A percentile compares a stretch with the other conserved stretches of the same genome.
Conservation (phyloP, 2,329 filamentous ascomycete species). For the Exophiala spinifera region DNA sequence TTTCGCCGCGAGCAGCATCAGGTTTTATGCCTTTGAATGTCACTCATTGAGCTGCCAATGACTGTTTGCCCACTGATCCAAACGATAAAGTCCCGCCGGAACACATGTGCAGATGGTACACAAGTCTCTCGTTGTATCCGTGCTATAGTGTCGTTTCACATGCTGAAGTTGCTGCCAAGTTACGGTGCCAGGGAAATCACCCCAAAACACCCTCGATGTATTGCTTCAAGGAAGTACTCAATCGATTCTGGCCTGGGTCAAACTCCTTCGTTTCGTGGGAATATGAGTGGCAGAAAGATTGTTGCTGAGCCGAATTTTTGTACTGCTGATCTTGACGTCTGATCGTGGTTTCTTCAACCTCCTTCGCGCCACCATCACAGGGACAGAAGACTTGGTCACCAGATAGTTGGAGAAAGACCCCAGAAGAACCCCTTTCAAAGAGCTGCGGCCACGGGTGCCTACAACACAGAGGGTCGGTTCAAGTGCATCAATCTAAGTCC, state of each 20-base stretch:
- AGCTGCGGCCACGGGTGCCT: constrained; percentile 84
- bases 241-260: constrained; percentile 29
- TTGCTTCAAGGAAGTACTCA: background rate
- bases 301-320: constrained; percentile 71
- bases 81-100: no score
- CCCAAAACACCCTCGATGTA: background rate
- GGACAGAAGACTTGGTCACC: constrained; percentile 92
- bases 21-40: no score
- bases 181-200: no score
- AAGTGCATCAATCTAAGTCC: constrained; percentile 74
- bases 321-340: constrained; percentile 64
- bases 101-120: no score
- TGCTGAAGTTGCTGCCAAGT: no score
- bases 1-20: no score
- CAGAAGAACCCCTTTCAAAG: constrained; percentile 88
- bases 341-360: constrained; percentile 64
- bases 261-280: constrained; percentile 24
- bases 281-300: constrained; percentile 53
- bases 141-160: no score
- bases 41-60: no score
- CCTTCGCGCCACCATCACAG: constrained; percentile 96
- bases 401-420: constrained; percentile 97
- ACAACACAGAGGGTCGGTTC: constrained; percentile 90
- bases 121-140: no score
- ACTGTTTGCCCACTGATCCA: no score